Base-by-base conservation (phyloP, 2,329 filamentous ascomycete species). In the Hymenoscyphus occultus region DNA sequence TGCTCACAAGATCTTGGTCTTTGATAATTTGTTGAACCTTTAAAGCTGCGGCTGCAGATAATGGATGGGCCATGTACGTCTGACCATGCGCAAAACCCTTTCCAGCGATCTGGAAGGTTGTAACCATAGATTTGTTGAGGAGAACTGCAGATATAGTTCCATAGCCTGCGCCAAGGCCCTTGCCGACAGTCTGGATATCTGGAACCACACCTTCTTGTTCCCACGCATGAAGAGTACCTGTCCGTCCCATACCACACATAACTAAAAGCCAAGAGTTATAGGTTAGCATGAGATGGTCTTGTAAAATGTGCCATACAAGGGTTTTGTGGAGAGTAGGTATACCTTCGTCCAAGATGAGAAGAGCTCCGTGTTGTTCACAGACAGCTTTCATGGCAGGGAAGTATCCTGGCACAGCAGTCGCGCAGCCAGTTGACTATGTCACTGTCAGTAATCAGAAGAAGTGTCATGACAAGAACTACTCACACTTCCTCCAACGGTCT, bases 281-380 rank as follows among this genome's bases (percentile, higher is more conserved):
- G 14, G 56, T 59, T 32, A 59, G 56, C 32, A 39, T n/a, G 35
- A 59, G 3, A 59, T 35, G n/a, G 35, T 13, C 39, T 31, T 16
- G 56, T n/a, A 31, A 59, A 16, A 59, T 19, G 28, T 28, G 1
- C 22, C 22, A 3, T 3, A 3, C 22, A 28, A 28, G 22, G 22
- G 22, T 28, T 28, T 28, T 28, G 1, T 28, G 22, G 9, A 31
- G 9, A 59, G n/a, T 31, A 19, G 35, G 39, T 2, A 42, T 32
- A 45, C 14, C 48, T 45, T 61, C 57, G n/a, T 61, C 32, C 14
- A 61, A 14, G 19, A 42, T 28, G 28, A 94, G 78, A 0, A 94
- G 82, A 0, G 87, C 84, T 0, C 88, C 90, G 70, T 93, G 80
- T 65, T 83, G 84, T 59, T 87, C 82, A 74, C 90, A 93, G 1